phyloP scores from a whole-genome alignment of 2,329 filamentous ascomycete genomes.

The Aspergillus fructus region DNA sequence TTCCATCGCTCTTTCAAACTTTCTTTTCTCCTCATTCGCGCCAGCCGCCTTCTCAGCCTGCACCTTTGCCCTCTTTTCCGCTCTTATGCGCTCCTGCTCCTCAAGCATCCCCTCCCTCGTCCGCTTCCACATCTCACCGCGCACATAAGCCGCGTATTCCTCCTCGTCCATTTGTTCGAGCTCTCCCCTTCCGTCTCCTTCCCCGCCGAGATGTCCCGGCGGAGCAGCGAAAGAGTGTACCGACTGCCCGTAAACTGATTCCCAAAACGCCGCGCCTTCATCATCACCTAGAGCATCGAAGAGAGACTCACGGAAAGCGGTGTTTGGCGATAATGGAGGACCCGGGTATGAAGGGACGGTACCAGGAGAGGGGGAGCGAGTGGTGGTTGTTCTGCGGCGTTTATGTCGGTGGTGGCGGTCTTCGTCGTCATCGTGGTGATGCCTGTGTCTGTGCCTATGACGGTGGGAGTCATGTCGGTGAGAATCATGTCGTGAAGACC shows the following conservation, averaged over 20 bases:
- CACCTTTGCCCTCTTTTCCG: constrained; percentile 50
- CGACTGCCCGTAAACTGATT: constrained; percentile 92
- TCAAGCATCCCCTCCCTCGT: constrained; percentile 81
- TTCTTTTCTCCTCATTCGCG: constrained; percentile 26
- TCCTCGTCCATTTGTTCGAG: constrained; percentile 89
- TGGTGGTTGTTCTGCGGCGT: constrained; percentile 18
- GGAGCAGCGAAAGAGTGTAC: constrained; percentile 74
- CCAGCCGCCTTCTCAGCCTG: constrained; percentile 34
- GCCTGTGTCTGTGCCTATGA: constrained; percentile 13
- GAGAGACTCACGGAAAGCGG: constrained; percentile 86
- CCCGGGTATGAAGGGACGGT: background rate
- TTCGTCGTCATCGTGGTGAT: background rate
- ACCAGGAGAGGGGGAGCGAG: background rate
- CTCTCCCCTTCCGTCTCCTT: constrained; percentile 41
- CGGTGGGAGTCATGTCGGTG: constrained; percentile 15
- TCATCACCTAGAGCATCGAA: constrained; percentile 98
- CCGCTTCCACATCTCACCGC: constrained; percentile 92
- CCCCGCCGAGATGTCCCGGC: constrained; percentile 20
- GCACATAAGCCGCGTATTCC: constrained; percentile 83
- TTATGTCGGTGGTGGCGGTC: constrained; percentile 22
- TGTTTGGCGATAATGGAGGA: constrained; percentile 59
- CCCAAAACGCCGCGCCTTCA: constrained; percentile 93
- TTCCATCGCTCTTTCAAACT: constrained; percentile 65
- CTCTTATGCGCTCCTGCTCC: constrained; percentile 65
- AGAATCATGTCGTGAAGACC: background rate